Evolutionary conservation across 176 grass and related monocot species (phyloP).

Genomic region (Chrysopogon serrulatus): DNA sequence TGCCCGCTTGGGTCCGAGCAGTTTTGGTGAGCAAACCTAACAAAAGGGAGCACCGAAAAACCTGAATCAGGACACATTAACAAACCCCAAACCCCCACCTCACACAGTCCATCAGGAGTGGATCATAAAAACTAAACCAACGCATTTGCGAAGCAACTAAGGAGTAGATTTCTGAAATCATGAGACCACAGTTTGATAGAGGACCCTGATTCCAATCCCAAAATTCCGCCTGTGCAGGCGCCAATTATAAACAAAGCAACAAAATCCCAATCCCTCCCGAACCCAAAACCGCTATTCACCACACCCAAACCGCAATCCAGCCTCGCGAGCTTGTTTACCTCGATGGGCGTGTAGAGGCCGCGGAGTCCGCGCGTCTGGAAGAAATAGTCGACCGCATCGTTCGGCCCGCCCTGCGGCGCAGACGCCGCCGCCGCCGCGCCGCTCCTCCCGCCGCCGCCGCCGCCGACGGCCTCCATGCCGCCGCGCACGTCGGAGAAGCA

Average conservation of each 20-base stretch:
- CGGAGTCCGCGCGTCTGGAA: slow-evolving; percentile 62
- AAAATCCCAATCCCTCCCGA: neutral
- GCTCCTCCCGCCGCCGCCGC: neutral
- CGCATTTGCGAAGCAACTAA: neutral
- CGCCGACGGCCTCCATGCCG: slow-evolving; percentile 68
- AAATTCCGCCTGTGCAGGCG: neutral
- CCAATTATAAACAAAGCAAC: neutral
- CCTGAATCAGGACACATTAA: neutral
- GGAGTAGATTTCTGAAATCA: neutral
- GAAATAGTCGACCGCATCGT: slow-evolving; percentile 71
- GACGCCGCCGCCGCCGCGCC: neutral
- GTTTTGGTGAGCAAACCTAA: neutral
- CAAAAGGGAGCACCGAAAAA: neutral
- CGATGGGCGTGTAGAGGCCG: slow-evolving; percentile 70
- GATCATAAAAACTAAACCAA: neutral
- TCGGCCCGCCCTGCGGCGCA: slow-evolving; percentile 25
- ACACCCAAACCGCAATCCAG: neutral
- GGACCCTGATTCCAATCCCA: neutral
- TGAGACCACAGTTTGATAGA: neutral
- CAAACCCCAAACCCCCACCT: neutral
- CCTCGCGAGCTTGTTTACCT: slow-evolving; percentile 29
- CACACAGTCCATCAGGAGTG: neutral
- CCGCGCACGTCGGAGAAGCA: slow-evolving; percentile 76
- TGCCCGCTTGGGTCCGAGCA: neutral
- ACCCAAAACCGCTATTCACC: neutral